Evolutionary conservation across 1,284 basidiomycete species (phyloP).

Genomic region (Xerocomus amazonicus): DNA sequence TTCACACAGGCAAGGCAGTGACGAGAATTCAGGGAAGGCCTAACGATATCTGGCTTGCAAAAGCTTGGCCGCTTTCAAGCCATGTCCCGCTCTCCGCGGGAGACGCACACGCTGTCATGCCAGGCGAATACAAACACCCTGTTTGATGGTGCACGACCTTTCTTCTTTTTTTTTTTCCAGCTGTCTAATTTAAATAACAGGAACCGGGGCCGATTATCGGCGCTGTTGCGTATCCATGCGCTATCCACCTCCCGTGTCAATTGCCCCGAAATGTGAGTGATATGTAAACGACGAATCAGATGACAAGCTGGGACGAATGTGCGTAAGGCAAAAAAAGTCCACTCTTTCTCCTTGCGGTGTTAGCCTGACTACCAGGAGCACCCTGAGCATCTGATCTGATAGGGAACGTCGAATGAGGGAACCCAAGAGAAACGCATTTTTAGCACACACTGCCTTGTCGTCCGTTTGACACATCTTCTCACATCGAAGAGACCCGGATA

Average conservation of each 20-base stretch:
- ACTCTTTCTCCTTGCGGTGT: constrained; percentile 18
- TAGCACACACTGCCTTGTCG: constrained; percentile 26
- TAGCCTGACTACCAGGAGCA: constrained; percentile 16
- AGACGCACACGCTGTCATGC: background rate
- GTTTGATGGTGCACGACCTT: background rate
- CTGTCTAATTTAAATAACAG: background rate
- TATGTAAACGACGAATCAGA: constrained; percentile 7
- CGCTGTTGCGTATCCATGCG: background rate
- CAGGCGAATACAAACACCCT: background rate
- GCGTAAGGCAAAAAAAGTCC: constrained; percentile 5
- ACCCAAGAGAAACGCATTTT: constrained; percentile 24
- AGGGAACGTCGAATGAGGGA: constrained; percentile 12
- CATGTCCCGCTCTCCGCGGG: constrained; percentile 16
- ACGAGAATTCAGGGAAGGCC: background rate
- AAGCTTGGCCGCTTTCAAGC: too few species aligned
- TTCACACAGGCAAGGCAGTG: background rate
- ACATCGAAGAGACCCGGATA: constrained; percentile 15
- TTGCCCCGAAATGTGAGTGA: constrained; percentile 1
- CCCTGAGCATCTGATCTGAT: constrained; percentile 2
- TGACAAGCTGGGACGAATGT: constrained; percentile 10
- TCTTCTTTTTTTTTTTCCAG: background rate
- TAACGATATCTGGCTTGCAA: background rate
- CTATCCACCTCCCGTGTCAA: constrained; percentile 7
- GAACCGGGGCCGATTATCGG: constrained; percentile 15
- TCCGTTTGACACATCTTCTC: constrained; percentile 13